Evolutionary conservation across 768 basidiomycete species (phyloP), one percentile per base, ranked within the genome.

Genomic region (Lactarius psammicola): DNA sequence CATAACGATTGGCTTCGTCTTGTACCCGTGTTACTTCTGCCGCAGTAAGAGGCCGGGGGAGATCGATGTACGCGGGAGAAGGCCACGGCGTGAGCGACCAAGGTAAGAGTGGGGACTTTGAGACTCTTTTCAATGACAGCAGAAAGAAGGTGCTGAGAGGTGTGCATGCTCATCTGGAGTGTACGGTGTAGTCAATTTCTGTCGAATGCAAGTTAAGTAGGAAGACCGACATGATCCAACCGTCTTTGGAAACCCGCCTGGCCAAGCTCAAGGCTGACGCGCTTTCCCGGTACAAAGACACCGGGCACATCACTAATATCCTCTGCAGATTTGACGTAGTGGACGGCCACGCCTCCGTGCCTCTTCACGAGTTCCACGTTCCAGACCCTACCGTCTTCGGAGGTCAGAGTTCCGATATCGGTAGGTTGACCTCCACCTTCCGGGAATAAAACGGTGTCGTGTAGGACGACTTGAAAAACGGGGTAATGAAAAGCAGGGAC

Each of bases 391-490:
- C 80, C 80, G 69, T 84, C 79, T 3, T 72, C 68, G 23, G 77
- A 79, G 30, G 76, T 75, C 34, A 92, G 77, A 15, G 79, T 58
- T 1, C 91, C 91, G 30, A 84, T 84, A 71, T 94, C 92, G 0
- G 86, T 86, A 1, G 89, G 88, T 68, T 94, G 92, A 0, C 92
- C 92, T 13, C 91, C 86, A 10, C 90, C 91, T 75, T 92, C 90
- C 0, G 92, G 91, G 73, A 92, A 93, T 56, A 92, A 82, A 15
- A 89, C 81, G 0, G 90, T 92, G 72, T 93, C 92, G 59, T 88
- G 86, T 54, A 92, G 76, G 59, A 87, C 79, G 9, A 93, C 77
- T 70, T 90, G 87, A 56, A 90, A 80, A 20, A 87, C 75, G 3
- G 85, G 81, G 40, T 75, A 76, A 0, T 78, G 76, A 54, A 81